These are phyloP conservation scores for Neopestalotiopsis clavispora DNA, from an alignment of 2,329 filamentous ascomycete species.

Conservation along the genomic window DNA sequence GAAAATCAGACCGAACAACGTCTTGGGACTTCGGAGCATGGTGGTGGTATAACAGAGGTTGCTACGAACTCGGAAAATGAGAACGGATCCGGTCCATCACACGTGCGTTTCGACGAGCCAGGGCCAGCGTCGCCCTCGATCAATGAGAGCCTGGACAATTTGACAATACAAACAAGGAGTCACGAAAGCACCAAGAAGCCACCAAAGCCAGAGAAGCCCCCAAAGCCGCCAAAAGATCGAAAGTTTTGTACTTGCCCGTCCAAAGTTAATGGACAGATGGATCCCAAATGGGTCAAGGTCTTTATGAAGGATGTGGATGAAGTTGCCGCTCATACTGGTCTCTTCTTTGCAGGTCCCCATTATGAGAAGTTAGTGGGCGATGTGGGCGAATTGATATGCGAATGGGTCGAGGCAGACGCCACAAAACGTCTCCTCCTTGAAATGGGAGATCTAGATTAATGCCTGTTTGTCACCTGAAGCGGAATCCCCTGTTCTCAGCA, in stretches of 20 bases:
- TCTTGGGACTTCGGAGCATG: neutral
- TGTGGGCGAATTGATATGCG: conserved; percentile 67
- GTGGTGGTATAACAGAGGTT: neutral
- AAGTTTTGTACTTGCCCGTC: conserved; percentile 81
- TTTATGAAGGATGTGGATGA: conserved; percentile 86
- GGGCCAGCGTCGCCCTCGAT: neutral
- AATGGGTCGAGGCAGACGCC: conserved; percentile 71
- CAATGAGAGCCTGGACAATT: neutral
- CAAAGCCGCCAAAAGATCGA: conserved; percentile 57
- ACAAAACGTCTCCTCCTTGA: conserved; percentile 43
- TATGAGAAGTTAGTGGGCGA: conserved; percentile 81
- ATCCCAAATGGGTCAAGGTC: conserved; percentile 77
- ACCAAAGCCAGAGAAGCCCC: conserved; percentile 22
- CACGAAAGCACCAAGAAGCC: neutral
- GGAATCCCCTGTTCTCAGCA: neutral
- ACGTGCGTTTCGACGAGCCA: neutral
- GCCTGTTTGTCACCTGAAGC: neutral
- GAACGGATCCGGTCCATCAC: neutral
- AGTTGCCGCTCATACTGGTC: conserved; percentile 80
- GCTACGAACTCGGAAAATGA: too few relatives aligned
- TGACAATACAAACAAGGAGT: neutral
- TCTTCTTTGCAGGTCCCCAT: conserved; percentile 76
- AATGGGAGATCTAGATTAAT: conserved; percentile 28
- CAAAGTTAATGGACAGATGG: conserved; percentile 57
- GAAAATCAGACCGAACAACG: conserved; percentile 32